phyloP scores from a whole-genome alignment of 352 stramenopile genomes.

The Globisporangium abappressorium region DNA sequence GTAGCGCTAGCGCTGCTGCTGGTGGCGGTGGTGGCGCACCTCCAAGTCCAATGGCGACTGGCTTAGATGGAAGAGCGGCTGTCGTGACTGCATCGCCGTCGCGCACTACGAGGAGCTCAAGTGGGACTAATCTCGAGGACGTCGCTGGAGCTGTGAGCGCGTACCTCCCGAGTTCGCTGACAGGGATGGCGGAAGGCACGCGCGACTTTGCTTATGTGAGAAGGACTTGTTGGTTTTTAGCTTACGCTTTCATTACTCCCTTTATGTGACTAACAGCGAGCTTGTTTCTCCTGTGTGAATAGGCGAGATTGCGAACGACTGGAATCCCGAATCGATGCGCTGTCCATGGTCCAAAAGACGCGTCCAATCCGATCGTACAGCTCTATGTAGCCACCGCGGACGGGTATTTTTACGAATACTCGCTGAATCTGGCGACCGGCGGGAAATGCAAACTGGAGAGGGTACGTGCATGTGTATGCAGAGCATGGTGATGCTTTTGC shows the following conservation, averaged over 20 bases:
- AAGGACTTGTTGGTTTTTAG: not conserved
- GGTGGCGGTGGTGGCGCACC: conserved; percentile 12
- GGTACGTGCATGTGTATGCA: conserved; percentile 27
- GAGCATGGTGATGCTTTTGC: not conserved
- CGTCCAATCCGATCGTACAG: conserved; percentile 48
- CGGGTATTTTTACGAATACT: conserved; percentile 88
- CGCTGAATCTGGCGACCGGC: conserved; percentile 61
- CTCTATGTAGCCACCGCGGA: conserved; percentile 79
- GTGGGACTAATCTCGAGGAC: conserved; percentile 58
- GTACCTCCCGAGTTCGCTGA: conserved; percentile 73
- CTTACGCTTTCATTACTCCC: not conserved
- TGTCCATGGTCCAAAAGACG: conserved; percentile 68
- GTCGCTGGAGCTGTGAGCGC: conserved; percentile 65
- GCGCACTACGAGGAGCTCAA: conserved; percentile 31
- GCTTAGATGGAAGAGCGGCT: not conserved
- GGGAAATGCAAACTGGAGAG: conserved; percentile 83
- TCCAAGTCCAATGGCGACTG: conserved; percentile 5
- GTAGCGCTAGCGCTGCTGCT: not conserved
- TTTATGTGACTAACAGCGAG: not conserved
- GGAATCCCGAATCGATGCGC: conserved; percentile 76
- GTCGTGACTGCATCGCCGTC: conserved; percentile 12
- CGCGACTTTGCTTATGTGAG: conserved; percentile 84
- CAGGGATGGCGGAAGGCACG: conserved; percentile 82
- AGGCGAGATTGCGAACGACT: conserved; percentile 70
- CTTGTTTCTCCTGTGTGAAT: conserved; percentile 8